Evolutionary conservation across 169 alveolate species (phyloP).

Genomic region (Neospora caninum): DNA sequence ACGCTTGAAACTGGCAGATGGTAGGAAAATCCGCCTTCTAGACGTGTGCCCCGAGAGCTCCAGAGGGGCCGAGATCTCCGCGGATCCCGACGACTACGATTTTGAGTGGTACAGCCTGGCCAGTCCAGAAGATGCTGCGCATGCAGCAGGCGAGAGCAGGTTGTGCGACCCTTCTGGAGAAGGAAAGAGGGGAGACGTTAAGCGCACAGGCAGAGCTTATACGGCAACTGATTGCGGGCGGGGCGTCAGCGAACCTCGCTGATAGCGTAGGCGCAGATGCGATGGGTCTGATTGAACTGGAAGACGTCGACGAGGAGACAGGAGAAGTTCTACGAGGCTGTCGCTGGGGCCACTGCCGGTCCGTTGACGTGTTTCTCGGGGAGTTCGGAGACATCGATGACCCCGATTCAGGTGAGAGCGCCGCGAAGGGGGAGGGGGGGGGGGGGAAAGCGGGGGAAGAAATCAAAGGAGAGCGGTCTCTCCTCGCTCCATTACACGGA

Average conservation of each 20-base stretch:
- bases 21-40: background rate
- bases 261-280: constrained; percentile 1
- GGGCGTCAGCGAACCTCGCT: background rate
- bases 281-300: constrained; percentile 35
- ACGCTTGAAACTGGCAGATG: background rate
- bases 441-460: too few species aligned
- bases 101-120: constrained; percentile 6
- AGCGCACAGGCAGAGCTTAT: background rate
- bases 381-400: constrained; percentile 47
- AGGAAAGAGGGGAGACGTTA: background rate
- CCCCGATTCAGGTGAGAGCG: constrained; percentile 9
- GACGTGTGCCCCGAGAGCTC: background rate
- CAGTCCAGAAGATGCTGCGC: background rate
- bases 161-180: background rate
- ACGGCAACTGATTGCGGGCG: background rate
- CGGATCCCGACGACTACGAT: background rate
- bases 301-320: constrained; percentile 33
- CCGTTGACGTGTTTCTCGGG: background rate
- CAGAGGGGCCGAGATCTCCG: background rate
- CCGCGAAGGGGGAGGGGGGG: background rate
- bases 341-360: background rate
- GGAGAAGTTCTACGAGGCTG: background rate
- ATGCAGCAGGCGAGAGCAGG: constrained; percentile 6
- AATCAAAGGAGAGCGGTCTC: background rate
- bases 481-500: too few species aligned